Evolutionary conservation across 1,284 basidiomycete genomes (phyloP).

Genomic region (Ceratobasidium sp.): DNA sequence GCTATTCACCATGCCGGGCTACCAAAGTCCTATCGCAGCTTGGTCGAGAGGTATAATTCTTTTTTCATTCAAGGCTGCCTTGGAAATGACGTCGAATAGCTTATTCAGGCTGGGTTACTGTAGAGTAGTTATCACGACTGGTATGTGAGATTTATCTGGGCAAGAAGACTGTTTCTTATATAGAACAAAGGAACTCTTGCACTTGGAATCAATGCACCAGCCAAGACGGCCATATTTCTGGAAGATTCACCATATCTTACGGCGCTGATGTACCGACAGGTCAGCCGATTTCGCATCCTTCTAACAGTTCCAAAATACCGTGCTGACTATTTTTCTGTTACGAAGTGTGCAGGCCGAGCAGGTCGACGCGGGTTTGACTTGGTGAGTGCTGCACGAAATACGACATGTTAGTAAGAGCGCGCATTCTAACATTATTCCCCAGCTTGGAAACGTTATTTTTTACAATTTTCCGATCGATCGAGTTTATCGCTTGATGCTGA

Average conservation of each 20-base stretch:
- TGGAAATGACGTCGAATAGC: constrained; percentile 48
- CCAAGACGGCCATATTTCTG: constrained; percentile 69
- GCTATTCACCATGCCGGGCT: constrained; percentile 75
- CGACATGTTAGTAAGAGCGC: too few relatives aligned
- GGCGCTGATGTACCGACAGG: constrained; percentile 64
- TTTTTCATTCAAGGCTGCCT: neutral
- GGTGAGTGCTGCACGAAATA: neutral
- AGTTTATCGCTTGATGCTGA: constrained; percentile 67
- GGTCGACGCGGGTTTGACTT: constrained; percentile 74
- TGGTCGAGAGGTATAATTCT: constrained; percentile 63
- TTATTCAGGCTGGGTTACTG: constrained; percentile 67
- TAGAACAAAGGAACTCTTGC: constrained; percentile 65
- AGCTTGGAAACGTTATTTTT: constrained; percentile 71
- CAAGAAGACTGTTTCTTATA: neutral
- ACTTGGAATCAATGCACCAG: constrained; percentile 75
- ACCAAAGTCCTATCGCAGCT: constrained; percentile 64
- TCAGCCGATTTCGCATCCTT: constrained; percentile 67
- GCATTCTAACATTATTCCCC: too few relatives aligned
- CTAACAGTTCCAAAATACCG: neutral
- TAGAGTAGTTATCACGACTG: constrained; percentile 69
- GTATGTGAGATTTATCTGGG: constrained; percentile 47
- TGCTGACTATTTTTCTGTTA: neutral
- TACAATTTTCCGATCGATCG: constrained; percentile 69
- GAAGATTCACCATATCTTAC: constrained; percentile 72
- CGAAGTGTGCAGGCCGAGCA: constrained; percentile 71